Evolutionary conservation across 2,329 filamentous ascomycete species (phyloP).

Genomic region (Aspergillus ibericus): DNA sequence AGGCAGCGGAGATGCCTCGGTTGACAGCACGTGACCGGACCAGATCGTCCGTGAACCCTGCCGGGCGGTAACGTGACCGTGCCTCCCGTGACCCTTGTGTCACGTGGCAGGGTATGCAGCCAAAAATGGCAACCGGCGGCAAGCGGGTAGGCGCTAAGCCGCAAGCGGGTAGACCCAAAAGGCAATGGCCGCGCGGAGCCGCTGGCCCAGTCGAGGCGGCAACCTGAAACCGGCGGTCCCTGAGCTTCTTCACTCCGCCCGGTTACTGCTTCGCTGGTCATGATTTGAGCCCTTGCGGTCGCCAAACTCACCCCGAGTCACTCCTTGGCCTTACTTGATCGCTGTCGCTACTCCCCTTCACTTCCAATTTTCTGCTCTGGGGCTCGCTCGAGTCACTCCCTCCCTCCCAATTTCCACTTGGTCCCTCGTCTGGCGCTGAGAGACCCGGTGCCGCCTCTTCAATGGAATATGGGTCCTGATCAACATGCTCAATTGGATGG

Average conservation of each 20-base stretch:
- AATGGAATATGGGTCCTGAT: constrained; percentile 45
- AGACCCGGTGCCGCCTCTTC: constrained; percentile 21
- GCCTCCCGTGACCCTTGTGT: constrained; percentile 4
- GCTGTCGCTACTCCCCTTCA: constrained; percentile 11
- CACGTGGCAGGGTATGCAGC: not conserved
- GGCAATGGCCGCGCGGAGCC: constrained; percentile 20
- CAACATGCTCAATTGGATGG: constrained; percentile 63
- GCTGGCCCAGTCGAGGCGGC: not conserved
- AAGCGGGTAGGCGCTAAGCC: constrained; percentile 7
- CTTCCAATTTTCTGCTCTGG: constrained; percentile 4
- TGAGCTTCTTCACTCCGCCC: constrained; percentile 18
- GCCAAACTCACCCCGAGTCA: constrained; percentile 36
- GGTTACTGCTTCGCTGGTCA: constrained; percentile 14
- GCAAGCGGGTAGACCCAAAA: constrained; percentile 9
- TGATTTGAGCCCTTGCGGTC: constrained; percentile 12
- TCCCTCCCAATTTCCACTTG: not conserved
- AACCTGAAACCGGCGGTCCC: constrained; percentile 17
- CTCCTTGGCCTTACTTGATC: constrained; percentile 28
- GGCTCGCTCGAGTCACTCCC: not conserved
- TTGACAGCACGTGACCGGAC: constrained; percentile 11
- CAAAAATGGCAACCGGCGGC: constrained; percentile 10
- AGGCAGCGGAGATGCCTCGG: constrained; percentile 24
- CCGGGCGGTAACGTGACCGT: constrained; percentile 16
- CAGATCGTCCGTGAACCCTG: not conserved
- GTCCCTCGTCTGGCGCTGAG: constrained; percentile 18